Conservation (phyloP, 768 basidiomycete genomes). For the Mycena belliarum region DNA sequence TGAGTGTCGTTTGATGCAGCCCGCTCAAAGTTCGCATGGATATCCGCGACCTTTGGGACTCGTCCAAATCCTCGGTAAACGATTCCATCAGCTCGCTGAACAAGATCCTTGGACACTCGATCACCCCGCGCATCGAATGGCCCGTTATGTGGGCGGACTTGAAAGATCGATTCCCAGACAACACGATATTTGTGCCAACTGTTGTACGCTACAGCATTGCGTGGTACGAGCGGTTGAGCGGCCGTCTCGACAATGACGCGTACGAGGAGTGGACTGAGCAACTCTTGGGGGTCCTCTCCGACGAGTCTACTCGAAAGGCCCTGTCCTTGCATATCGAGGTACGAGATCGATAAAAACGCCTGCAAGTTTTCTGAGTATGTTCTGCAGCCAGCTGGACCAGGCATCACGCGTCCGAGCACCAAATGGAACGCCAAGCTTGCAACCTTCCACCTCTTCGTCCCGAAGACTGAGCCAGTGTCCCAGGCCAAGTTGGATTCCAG, state of each 20-base stretch:
- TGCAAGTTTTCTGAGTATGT: not conserved
- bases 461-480: conserved; percentile 29
- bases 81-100: conserved; percentile 28
- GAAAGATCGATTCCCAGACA: conserved; percentile 34
- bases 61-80: conserved; percentile 30
- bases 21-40: conserved; percentile 40
- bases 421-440: conserved; percentile 30
- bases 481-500: conserved; percentile 29
- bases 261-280: conserved; percentile 38
- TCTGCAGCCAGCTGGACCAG: conserved; percentile 22
- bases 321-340: conserved; percentile 34
- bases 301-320: conserved; percentile 16
- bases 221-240: conserved; percentile 37
- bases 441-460: conserved; percentile 35
- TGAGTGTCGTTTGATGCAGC: conserved; percentile 21
- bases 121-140: conserved; percentile 37
- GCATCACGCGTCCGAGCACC: conserved; percentile 26
- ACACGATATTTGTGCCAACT: conserved; percentile 34
- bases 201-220: conserved; percentile 32
- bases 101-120: conserved; percentile 35
- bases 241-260: conserved; percentile 35
- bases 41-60: conserved; percentile 39
- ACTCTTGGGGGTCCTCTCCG: conserved; percentile 29
- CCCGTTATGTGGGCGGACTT: conserved; percentile 31
- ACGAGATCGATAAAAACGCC: not conserved